A percentile compares a stretch with the other conserved stretches of the same genome.
Evolutionary conservation across 768 basidiomycete species (phyloP).

Genomic region (Russula abietina): DNA sequence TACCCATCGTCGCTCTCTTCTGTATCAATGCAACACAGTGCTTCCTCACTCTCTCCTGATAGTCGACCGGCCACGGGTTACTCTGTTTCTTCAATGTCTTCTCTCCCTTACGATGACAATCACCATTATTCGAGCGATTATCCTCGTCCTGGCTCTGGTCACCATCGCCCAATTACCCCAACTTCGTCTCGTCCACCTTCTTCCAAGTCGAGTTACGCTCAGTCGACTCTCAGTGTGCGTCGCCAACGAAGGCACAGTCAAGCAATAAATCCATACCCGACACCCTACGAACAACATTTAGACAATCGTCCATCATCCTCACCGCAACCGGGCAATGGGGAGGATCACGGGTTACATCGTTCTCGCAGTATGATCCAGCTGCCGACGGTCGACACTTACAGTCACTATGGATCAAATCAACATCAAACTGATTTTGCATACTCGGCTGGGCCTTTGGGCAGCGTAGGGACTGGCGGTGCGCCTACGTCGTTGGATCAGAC

Average conservation of each 20-base stretch:
- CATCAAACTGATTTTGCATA: constrained; percentile 74
- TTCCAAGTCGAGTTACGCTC: constrained; percentile 51
- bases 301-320: constrained; percentile 26
- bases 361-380: constrained; percentile 82
- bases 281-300: constrained; percentile 56
- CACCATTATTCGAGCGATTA: constrained; percentile 45
- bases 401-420: constrained; percentile 30
- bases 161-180: constrained; percentile 59
- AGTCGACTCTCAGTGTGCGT: constrained; percentile 59
- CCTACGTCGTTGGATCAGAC: constrained; percentile 28
- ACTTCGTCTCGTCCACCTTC: constrained; percentile 64
- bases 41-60: constrained; percentile 71
- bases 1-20: constrained; percentile 41
- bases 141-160: constrained; percentile 68
- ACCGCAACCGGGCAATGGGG: constrained; percentile 27
- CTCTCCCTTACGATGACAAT: constrained; percentile 48
- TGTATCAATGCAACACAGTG: constrained; percentile 52
- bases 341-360: constrained; percentile 57
- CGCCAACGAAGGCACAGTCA: constrained; percentile 76
- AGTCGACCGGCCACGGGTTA: constrained; percentile 83
- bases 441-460: constrained; percentile 46
- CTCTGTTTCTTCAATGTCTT: constrained; percentile 78
- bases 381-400: constrained; percentile 52
- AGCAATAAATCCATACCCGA: constrained; percentile 82
- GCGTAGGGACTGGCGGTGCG: constrained; percentile 24